Base-by-base conservation (phyloP, 2,329 filamentous ascomycete species). In the Penicillium janthinellum region DNA sequence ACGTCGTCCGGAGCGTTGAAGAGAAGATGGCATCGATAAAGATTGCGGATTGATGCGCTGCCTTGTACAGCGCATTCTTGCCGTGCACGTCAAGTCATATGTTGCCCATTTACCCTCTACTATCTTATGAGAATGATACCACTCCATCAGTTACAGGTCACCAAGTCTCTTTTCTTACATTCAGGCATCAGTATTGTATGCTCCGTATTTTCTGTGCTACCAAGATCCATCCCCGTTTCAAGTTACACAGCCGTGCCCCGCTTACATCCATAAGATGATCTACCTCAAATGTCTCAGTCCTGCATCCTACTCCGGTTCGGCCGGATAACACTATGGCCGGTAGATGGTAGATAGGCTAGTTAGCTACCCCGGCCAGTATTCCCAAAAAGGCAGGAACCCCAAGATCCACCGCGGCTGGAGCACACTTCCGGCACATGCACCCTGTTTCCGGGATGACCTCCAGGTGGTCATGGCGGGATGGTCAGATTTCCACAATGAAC, bases 1-100 rank as follows among this genome's bases (percentile, higher is more conserved):
- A 75, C 41, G 60, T 79, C 12, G 58, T 78, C 3, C 67, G 61
- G 52, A 73, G 72, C 12, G 73, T 81, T 10, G 75, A 78, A 64
- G 76, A 77, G 56, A 73, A 72, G 59, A 64, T 80, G 57, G 72
- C 73, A 6, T 64, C 58, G 20, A 42, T 76, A 55, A 63, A 60
- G 14, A 49, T 68, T 20, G 14, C 44, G 17, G 25, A 20, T n/a
- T 56, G 53, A 59, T 25, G 50, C 17, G 38, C 25, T 54, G 20
- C 11, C 38, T 37, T 48, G 39, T 39, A 35, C n/a, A 47, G 22
- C 38, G 11, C 20, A 22, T 44, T 14, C 14, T 51, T 37, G 20
- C 35, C n/a, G 14, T 20, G 14, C 31, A 7, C 31, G n/a, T 31
- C 47, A 22, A 15, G 20, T 34, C 38, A 17, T 11, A 22, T 31